Conservation (phyloP, 2,329 filamentous ascomycete species). For the Cucurbitaria berberidis region DNA sequence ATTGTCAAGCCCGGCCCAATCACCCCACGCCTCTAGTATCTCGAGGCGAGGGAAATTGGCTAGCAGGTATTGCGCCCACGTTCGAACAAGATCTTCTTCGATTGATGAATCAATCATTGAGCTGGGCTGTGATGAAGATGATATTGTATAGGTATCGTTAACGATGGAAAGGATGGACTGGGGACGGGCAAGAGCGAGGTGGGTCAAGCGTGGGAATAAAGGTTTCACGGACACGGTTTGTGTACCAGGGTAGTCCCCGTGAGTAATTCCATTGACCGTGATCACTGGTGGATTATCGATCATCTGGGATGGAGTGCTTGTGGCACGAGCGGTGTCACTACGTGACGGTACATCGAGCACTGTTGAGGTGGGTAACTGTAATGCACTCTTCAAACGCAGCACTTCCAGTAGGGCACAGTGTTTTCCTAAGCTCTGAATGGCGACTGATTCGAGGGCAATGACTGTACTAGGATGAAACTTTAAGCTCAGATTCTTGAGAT, state of each 20-base stretch:
- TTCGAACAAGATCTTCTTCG: constrained; percentile 36
- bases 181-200: constrained; percentile 39
- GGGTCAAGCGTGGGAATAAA: constrained; percentile 33
- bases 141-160: constrained; percentile 19
- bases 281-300: constrained; percentile 8
- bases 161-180: constrained; percentile 31
- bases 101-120: constrained; percentile 22
- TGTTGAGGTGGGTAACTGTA: constrained; percentile 24
- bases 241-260: background rate
- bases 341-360: background rate
- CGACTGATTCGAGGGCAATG: constrained; percentile 27
- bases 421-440: constrained; percentile 34
- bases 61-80: constrained; percentile 35
- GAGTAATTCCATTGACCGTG: background rate
- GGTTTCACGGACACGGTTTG: constrained; percentile 3
- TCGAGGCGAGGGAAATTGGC: constrained; percentile 39
- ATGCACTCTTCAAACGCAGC: constrained; percentile 35
- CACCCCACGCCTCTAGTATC: constrained; percentile 44
- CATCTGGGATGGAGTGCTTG: background rate
- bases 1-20: constrained; percentile 37
- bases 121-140: constrained; percentile 14
- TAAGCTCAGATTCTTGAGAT: constrained; percentile 29
- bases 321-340: background rate
- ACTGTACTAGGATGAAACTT: constrained; percentile 38
- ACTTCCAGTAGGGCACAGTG: constrained; percentile 35